phyloP scores from a whole-genome alignment of 164 flowering plant genomes.

The Amborella trichopoda region DNA sequence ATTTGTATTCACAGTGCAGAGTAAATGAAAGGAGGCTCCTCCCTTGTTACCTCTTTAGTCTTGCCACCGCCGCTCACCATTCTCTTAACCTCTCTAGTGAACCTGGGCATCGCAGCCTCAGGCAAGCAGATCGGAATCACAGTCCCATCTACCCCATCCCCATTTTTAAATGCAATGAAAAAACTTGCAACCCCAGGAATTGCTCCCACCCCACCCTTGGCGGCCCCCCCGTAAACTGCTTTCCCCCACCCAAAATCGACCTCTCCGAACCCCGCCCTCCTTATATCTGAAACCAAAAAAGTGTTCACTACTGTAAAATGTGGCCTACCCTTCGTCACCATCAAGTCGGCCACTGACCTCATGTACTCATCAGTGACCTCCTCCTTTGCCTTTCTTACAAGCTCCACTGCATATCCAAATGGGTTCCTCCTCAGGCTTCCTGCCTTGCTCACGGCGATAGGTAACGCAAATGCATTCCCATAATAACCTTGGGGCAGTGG shows the following conservation, averaged over 20 bases:
- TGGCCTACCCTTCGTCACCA: slow-evolving; percentile 22
- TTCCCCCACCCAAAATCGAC: slow-evolving; percentile 65
- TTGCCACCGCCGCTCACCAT: too few species aligned
- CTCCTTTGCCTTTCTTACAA: slow-evolving; percentile 14
- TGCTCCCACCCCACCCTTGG: slow-evolving; percentile 32
- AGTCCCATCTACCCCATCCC: slow-evolving; percentile 36
- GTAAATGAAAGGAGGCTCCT: too few species aligned
- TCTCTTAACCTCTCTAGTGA: slow-evolving; percentile 21
- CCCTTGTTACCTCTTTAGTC: too few species aligned
- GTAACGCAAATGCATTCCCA: slow-evolving; percentile 14
- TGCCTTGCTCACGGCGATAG: slow-evolving; percentile 9
- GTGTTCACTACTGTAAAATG: slow-evolving; percentile 20
- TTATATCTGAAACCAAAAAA: slow-evolving; percentile 39
- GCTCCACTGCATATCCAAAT: slow-evolving; percentile 15
- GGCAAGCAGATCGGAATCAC: slow-evolving; percentile 45
- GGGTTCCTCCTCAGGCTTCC: slow-evolving; percentile 10
- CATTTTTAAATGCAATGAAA: slow-evolving; percentile 19
- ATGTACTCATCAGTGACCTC: slow-evolving; percentile 21
- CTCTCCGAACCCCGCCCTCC: slow-evolving; percentile 29
- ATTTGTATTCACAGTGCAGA: too few species aligned
- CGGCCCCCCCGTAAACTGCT: slow-evolving; percentile 34
- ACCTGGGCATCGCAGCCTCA: slow-evolving; percentile 32
- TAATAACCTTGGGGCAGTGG: slow-evolving; percentile 19
- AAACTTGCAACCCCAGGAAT: slow-evolving; percentile 34
- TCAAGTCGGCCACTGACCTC: slow-evolving; percentile 19